Base-by-base conservation (phyloP, 2,329 filamentous ascomycete genomes). In the Aspergillus sp. region DNA sequence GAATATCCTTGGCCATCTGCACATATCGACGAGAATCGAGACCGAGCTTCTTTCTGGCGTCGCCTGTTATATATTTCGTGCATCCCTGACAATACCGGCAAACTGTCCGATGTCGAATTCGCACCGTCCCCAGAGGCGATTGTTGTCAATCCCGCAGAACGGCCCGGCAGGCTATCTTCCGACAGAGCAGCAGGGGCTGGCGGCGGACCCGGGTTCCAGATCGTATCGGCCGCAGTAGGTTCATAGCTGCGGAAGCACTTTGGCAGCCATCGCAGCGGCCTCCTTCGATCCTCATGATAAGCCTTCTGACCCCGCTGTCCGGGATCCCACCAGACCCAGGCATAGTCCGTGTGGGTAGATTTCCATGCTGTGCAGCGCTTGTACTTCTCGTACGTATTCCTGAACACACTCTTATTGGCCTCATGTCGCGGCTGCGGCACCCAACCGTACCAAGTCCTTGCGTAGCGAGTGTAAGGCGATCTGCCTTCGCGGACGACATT, bases 371-470 rank as follows among this genome's bases (percentile, higher is more conserved):
- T 42, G 45, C 44, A 55, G 5, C 47, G 32, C 28, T 45, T 36
- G 7, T 59, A 12, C 26, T 34, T 44, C 2, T 25, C 33, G 5
- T 51, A 45, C 1, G 35, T 38, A 8, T 39, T 42, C 11, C 41
- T 42, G 17, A 54, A 39, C 3, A 42, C 24, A 5, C 37, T 17
- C 34, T 55, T 59, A 17, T 51, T 50, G 5, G 42, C 37, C 26
- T 60, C 43, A 15, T 60, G 52, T 4, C 40, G 48, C n/a, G 54
- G 37, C 8, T 50, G 32, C 2, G 53, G 43, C 10, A 63, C 46
- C 61, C 61, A 64, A 20, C 60, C 61, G 36, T 64, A 61, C 60
- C 61, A 64, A 8, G 60, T 61, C 26, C 52, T 59, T 15, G 52
- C 52, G 37, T 61, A 62, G 10, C 57, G 56, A 38, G 47, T 43